Base-by-base conservation (phyloP, 352 stramenopile species). In the Phytopythium helicoides region DNA sequence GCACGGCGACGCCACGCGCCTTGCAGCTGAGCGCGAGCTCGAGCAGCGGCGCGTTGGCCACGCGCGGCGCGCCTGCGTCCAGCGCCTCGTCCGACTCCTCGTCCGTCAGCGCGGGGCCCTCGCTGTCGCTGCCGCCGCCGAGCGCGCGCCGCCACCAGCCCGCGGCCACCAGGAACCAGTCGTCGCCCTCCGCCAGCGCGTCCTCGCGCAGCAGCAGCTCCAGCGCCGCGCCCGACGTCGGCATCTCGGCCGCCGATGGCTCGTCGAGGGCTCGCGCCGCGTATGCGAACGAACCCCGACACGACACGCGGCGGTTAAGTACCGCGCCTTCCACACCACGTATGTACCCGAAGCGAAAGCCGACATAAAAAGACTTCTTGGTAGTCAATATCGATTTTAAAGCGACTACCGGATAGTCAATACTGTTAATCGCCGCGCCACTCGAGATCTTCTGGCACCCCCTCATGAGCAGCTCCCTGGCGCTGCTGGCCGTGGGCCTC, bases 121-220 rank as follows among this genome's bases (percentile, higher is more conserved):
- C 68, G 46, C 49, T 52, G 40, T 65, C 56, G 34, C 55, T 42
- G 37, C 31, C 36, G 19, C 11, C 2, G 4, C 59, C 54, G 18
- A 87, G 52, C 19, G 77, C 62, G 34, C 62, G 48, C 39, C 58
- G 56, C 81, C 81, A 92, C 81, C 81, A 92, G 15, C 35, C 21
- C 25, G 37, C 55, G 1, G 70, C 60, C 18, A 92, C 75, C 10
- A 92, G 45, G 53, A 71, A 92, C 81, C 81, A 92, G 5, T 70
- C 34, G 10, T 82, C 68, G n/a, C 81, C 79, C 21, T 75, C 68
- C 3, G 52, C 47, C 11, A 92, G 58, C 40, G 59, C 65, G n/a
- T 74, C 70, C 40, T 72, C 57, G 15, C 19, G 26, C 41, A 79
- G 44, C 23, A 75, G 55, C 0, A 12, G 60, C 55, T 77, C 64